These are phyloP conservation scores for Heliamphora pulchella DNA, from an alignment of 179 eudicot species.

Conservation along the genomic window DNA sequence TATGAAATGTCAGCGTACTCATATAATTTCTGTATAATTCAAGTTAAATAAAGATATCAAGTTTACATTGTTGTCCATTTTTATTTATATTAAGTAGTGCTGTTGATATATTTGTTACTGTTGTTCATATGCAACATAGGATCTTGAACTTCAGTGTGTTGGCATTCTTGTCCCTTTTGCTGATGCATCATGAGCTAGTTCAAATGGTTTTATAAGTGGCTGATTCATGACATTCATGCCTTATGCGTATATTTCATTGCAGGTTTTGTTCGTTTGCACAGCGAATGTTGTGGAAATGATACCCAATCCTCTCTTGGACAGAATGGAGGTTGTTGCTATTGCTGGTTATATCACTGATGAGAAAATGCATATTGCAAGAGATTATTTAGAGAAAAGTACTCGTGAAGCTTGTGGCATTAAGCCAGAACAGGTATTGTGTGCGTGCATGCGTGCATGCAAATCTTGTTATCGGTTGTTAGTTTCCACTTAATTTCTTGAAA, in stretches of 20 bases:
- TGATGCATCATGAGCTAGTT: not conserved
- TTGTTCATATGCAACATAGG: not conserved
- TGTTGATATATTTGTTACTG: not conserved
- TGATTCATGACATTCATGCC: not conserved
- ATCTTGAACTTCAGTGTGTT: not conserved
- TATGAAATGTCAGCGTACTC: not conserved
- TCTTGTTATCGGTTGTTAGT: not conserved
- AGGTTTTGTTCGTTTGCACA: constrained; percentile 97
- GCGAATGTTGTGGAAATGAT: constrained; percentile 89
- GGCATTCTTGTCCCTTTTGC: not conserved
- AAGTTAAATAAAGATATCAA: not conserved
- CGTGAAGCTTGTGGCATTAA: constrained; percentile 91
- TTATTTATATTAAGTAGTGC: not conserved
- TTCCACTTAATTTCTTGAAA: not conserved
- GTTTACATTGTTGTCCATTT: not conserved
- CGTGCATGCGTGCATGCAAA: not conserved
- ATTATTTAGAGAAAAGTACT: constrained; percentile 88
- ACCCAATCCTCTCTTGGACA: constrained; percentile 87
- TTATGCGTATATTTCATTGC: constrained; percentile 25
- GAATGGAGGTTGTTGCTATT: constrained; percentile 91
- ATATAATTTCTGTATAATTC: not conserved
- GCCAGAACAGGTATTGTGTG: constrained; percentile 68
- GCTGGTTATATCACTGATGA: constrained; percentile 98
- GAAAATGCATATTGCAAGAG: constrained; percentile 97
- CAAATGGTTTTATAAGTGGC: not conserved